Conservation (phyloP, 768 basidiomycete genomes). For the Termitomyces titanicus region DNA sequence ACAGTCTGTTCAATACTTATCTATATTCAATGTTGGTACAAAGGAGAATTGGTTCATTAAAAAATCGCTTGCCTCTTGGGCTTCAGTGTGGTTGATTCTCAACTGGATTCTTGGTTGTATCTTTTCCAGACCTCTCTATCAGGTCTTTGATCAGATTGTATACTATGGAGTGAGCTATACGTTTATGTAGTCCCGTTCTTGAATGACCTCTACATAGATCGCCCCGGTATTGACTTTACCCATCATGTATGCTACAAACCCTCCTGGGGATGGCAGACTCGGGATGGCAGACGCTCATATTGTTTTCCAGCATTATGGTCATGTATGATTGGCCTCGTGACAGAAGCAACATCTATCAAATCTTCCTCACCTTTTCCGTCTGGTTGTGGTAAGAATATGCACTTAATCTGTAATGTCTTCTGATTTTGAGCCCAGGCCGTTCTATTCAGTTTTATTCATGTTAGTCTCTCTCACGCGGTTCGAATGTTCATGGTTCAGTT, state of each 20-base stretch:
- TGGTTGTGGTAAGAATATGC: constrained; percentile 55
- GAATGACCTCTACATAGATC: constrained; percentile 29
- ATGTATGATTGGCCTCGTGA: constrained; percentile 72
- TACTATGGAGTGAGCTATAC: constrained; percentile 45
- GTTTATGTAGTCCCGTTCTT: not conserved
- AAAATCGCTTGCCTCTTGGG: constrained; percentile 64
- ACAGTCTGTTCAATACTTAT: not conserved
- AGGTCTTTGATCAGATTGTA: constrained; percentile 55
- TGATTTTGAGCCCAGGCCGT: constrained; percentile 35
- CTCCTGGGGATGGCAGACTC: too few species aligned
- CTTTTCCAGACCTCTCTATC: constrained; percentile 39
- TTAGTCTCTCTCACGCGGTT: constrained; percentile 20
- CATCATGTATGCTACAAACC: constrained; percentile 41
- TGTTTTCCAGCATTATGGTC: constrained; percentile 44
- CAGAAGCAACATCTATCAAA: constrained; percentile 55
- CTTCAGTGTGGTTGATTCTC: constrained; percentile 57
- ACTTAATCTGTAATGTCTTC: not conserved
- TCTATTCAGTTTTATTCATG: constrained; percentile 60
- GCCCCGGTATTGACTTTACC: constrained; percentile 61
- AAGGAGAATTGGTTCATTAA: constrained; percentile 74
- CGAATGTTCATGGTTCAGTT: not conserved
- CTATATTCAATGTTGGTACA: constrained; percentile 2
- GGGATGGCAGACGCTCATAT: too few species aligned
- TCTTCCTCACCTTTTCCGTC: constrained; percentile 50
- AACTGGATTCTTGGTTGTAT: constrained; percentile 66